Evolutionary conservation across 225 moss, liverwort and hornwort species (phyloP), one percentile per base, ranked within the genome.

Genomic region (Ulota crispa): DNA sequence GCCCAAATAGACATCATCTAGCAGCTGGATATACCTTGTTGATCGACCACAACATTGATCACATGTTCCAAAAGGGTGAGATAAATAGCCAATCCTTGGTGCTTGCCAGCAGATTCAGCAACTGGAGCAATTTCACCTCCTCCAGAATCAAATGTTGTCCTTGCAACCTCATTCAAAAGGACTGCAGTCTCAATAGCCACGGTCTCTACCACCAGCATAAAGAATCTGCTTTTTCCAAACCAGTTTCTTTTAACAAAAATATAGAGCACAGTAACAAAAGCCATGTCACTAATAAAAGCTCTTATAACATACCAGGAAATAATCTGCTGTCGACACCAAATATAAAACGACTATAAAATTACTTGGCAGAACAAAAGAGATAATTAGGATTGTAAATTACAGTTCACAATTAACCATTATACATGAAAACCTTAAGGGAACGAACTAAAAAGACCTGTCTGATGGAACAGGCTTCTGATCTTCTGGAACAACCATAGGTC

Each of bases 161-260:
- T 86, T 62, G 94, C 94, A 80, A 99, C 87, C 67, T 94, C 96
- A 80, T 99, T 92, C 61, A 99, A 83, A 37, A 96, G 80, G 19
- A 96, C 96, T 54, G 96, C 91, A 66, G 87, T 94, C 86, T 99
- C 99, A 85, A 94, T 92, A 75, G 96, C 92, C 85, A 96, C 80
- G 18, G 94, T 92, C 87, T 94, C 96, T 68, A 96, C 89, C 74
- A 99, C 86, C 83, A 99, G 88, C 75, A 94, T 78, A 73, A 99
- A 96, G 84, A 99, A 96, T 89, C 95, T 97, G 92, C 28, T 53
- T 82, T 65, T 72, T 57, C 68, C 78, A 83, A 80, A 13, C 57
- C 69, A 64, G 50, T 73, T 72, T 64, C 77, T 64, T 64, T 83
- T 73, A 88, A 54, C 31, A 5, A 68, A 82, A 80, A 62, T 26